Base-by-base conservation (phyloP, 2,329 filamentous ascomycete species). In the Teratosphaeria gauchensis region DNA sequence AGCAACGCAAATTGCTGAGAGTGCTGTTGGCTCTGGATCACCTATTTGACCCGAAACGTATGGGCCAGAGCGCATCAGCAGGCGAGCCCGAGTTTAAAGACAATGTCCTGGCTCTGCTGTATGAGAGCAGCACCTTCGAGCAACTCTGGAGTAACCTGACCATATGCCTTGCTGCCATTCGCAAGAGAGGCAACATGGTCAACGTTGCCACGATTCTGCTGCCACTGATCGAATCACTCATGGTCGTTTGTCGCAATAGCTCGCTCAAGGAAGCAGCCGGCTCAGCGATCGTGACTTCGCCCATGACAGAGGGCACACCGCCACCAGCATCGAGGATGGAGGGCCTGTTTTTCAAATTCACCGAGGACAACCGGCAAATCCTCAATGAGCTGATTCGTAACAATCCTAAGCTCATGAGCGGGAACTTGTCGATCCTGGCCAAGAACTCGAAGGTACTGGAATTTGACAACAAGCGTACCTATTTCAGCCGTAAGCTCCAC, bases 161-260 rank as follows among this genome's bases (percentile, higher is more conserved):
- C 72, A 85, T 88, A 42, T 97, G 92, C 71, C 80, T 99, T 57
- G 85, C 84, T 59, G 88, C 90, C 8, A 96, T 99, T 66, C 88
- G 90, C 56, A 84, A 95, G 73, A 89, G 92, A 59, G 92, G 95
- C 71, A 95, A 90, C 71, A 94, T 97, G 86, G 84, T 97, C 69
- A 96, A 95, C 68, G 92, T 99, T 58, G 95, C 94, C 32, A 97
- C 92, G 0, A 97, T 97, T 63, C 81, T 99, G 30, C 79, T 97
- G 38, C 94, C 94, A 32, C 79, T 99, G 32, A 96, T 99, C 61
- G 94, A 99, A 74, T 90, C 92, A 5, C 80, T 99, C 62, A 99
- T 99, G 94, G 94, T 99, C 56, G 92, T 99, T 31, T 99, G 95
- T 82, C 99, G 97, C 79, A 97, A 97, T 73, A 96, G 91, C 8